phyloP scores from a whole-genome alignment of 352 stramenopile species.

The Peronosclerospora sorghi region DNA sequence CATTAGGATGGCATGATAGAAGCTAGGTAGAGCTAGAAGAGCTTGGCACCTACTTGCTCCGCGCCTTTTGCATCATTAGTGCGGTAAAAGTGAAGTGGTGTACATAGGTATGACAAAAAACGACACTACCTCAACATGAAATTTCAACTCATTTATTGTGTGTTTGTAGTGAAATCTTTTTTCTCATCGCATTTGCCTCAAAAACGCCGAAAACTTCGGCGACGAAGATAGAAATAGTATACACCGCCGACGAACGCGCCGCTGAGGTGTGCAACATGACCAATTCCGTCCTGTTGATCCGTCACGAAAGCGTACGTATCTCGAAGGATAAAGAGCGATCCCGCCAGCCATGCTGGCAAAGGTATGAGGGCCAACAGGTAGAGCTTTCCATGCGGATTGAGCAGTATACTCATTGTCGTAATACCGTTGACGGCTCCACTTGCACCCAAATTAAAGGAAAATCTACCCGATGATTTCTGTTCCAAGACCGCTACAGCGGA shows the following conservation, averaged over 20 bases:
- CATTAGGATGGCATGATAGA: too few relatives aligned
- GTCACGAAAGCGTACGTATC: conserved; percentile 60
- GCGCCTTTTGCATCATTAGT: conserved; percentile 33
- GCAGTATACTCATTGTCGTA: conserved; percentile 55
- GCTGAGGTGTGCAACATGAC: conserved; percentile 64
- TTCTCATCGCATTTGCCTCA: background rate
- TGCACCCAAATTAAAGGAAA: conserved; percentile 50
- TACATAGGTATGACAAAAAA: conserved; percentile 1
- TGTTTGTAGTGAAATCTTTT: too few relatives aligned
- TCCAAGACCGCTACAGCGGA: conserved; percentile 51
- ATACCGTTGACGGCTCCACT: conserved; percentile 76
- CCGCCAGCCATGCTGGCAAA: conserved; percentile 60
- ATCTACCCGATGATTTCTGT: conserved; percentile 30
- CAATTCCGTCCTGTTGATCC: conserved; percentile 39
- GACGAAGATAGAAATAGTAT: conserved; percentile 55
- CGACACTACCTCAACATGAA: too few relatives aligned
- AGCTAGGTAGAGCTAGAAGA: background rate
- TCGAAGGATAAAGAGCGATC: conserved; percentile 60
- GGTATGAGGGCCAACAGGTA: conserved; percentile 69
- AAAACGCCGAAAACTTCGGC: conserved; percentile 20
- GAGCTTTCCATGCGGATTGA: conserved; percentile 60
- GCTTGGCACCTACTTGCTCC: conserved; percentile 31
- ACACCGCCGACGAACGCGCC: conserved; percentile 44
- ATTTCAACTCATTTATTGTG: background rate
- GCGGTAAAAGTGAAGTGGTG: background rate